A percentile compares a stretch with the other conserved stretches of the same genome.
These are phyloP conservation scores for Aspergillus carbonarius DNA, from an alignment of 2,329 filamentous ascomycete genomes.

Conservation along the genomic window DNA sequence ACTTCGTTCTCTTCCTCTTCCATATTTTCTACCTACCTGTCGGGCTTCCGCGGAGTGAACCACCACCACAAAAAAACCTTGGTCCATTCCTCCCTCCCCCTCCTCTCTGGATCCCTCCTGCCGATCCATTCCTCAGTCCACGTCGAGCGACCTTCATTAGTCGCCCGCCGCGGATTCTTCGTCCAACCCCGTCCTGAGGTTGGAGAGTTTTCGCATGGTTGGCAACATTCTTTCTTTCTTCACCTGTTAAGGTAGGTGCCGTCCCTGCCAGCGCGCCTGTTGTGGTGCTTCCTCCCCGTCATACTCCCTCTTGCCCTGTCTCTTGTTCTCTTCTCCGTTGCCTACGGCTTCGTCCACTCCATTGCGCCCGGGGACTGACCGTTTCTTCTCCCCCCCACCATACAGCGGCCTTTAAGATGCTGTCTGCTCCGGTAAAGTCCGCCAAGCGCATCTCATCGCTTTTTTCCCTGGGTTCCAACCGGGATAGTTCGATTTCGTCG, in stretches of 20 bases:
- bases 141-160: constrained; percentile 8
- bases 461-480: constrained; percentile 42
- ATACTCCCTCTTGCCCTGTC: constrained; percentile 10
- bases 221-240: constrained; percentile 22
- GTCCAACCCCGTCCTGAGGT: background rate
- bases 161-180: constrained; percentile 9
- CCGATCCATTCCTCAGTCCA: constrained; percentile 36
- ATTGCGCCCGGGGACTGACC: constrained; percentile 2
- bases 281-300: background rate
- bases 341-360: background rate
- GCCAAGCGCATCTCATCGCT: constrained; percentile 48
- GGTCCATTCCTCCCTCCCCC: constrained; percentile 2
- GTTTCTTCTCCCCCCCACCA: constrained; percentile 2
- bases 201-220: constrained; percentile 17
- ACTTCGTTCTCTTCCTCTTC: background rate
- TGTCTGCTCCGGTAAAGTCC: constrained; percentile 44
- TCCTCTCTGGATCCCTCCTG: constrained; percentile 31
- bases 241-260: constrained; percentile 11
- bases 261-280: background rate
- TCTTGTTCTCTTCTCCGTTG: constrained; percentile 7
- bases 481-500: constrained; percentile 32
- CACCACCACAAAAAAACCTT: background rate
- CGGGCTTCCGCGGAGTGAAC: background rate
- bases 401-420: constrained; percentile 28
- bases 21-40: background rate